Evolutionary conservation across 108 stramenopile species (phyloP).

Genomic region (Nitzschia sp.): DNA sequence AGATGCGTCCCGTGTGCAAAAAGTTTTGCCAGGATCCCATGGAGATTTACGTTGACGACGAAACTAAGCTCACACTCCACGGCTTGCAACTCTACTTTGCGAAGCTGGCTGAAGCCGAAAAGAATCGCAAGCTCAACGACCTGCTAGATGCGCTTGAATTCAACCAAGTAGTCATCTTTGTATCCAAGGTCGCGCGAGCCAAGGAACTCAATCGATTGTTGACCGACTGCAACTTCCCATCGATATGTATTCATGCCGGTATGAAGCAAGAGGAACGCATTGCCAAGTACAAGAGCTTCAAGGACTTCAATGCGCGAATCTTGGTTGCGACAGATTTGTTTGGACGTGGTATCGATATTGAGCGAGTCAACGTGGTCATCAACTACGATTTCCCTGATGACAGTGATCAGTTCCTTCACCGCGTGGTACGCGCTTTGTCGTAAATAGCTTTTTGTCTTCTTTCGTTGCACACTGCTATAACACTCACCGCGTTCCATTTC

Average conservation of each 20-base stretch:
- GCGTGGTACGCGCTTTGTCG: conserved; percentile 34
- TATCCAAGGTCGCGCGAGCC: conserved; percentile 94
- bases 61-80: conserved; percentile 99
- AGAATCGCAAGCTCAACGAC: conserved; percentile 99
- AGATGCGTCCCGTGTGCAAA: conserved; percentile 97
- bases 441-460: not conserved
- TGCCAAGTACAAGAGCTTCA: conserved; percentile 95
- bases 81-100: conserved; percentile 99
- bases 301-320: conserved; percentile 98
- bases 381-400: conserved; percentile 99
- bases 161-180: conserved; percentile 99
- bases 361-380: conserved; percentile 99
- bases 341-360: conserved; percentile 99
- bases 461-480: not conserved
- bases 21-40: conserved; percentile 99
- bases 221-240: conserved; percentile 99
- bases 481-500: not conserved
- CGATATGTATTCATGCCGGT: conserved; percentile 96
- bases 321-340: conserved; percentile 99
- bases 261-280: conserved; percentile 98
- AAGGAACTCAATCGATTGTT: conserved; percentile 94
- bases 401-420: conserved; percentile 98
- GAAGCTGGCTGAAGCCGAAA: conserved; percentile 95
- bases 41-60: conserved; percentile 99
- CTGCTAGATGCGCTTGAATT: conserved; percentile 98